Conservation (phyloP, 768 basidiomycete genomes). For the Crucibulum laeve region DNA sequence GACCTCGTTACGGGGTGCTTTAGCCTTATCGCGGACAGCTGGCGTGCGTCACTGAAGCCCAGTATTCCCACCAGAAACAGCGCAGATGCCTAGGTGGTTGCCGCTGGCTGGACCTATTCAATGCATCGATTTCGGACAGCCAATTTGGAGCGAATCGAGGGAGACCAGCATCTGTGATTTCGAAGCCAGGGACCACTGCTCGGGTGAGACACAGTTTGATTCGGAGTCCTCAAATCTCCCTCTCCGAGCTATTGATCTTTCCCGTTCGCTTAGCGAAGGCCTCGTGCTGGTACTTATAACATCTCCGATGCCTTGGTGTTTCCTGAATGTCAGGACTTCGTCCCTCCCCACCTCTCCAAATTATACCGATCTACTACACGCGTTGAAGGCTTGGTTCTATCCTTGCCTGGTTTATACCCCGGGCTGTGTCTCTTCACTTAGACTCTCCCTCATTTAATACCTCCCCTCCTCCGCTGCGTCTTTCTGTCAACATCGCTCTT, state of each 20-base stretch:
- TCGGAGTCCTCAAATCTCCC: slow-evolving; percentile 22
- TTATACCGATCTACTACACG: slow-evolving; percentile 9
- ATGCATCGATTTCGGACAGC: slow-evolving; percentile 8
- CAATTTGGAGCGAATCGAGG: slow-evolving; percentile 14
- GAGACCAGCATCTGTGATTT: slow-evolving; percentile 20
- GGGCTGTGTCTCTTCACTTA: slow-evolving; percentile 2
- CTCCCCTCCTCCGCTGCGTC: slow-evolving; percentile 2
- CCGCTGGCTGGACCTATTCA: slow-evolving; percentile 14
- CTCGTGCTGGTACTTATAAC: slow-evolving; percentile 42
- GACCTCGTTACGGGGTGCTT: slow-evolving; percentile 18
- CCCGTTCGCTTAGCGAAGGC: slow-evolving; percentile 29
- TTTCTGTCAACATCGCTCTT: neutral
- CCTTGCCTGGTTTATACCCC: slow-evolving; percentile 16
- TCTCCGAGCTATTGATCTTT: slow-evolving; percentile 25
- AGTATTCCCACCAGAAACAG: slow-evolving; percentile 13
- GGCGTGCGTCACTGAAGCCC: slow-evolving; percentile 11
- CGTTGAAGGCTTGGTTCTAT: slow-evolving; percentile 9
- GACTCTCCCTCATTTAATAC: slow-evolving; percentile 11
- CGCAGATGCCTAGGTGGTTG: neutral
- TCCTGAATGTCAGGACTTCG: slow-evolving; percentile 29
- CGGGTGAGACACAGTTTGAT: slow-evolving; percentile 27
- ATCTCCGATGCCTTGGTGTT: slow-evolving; percentile 23
- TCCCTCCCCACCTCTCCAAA: slow-evolving; percentile 20
- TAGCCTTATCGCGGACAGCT: slow-evolving; percentile 20
- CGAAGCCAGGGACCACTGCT: slow-evolving; percentile 21